These are phyloP conservation scores for Areca catechu DNA, from an alignment of 176 grass and related monocot genomes.

Conservation along the genomic window DNA sequence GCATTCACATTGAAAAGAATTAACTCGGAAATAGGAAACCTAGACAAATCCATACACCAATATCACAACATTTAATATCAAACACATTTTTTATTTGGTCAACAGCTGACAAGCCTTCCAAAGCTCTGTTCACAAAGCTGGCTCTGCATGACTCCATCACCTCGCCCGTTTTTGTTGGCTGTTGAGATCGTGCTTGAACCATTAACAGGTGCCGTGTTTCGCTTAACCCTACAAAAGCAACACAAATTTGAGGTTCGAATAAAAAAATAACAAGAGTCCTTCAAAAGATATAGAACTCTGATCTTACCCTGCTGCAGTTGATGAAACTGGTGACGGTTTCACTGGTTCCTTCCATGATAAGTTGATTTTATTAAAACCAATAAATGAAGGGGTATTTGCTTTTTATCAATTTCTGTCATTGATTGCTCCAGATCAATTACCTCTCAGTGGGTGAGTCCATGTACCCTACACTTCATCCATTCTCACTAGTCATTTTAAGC, in stretches of 20 bases:
- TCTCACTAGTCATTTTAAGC: no score
- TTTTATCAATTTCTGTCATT: no score
- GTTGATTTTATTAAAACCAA: slow-evolving; percentile 74
- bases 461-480: no score
- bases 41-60: no score
- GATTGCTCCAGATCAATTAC: no score
- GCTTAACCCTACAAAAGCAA: slow-evolving; percentile 47
- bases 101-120: slow-evolving; percentile 83
- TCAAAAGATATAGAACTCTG: background rate
- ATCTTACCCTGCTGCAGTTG: slow-evolving; percentile 38
- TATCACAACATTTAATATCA: no score
- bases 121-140: slow-evolving; percentile 86
- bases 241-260: slow-evolving; percentile 1
- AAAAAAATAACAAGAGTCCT: slow-evolving; percentile 12
- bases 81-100: no score
- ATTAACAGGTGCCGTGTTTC: slow-evolving; percentile 38
- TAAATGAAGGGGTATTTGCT: slow-evolving; percentile 75
- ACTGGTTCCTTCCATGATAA: slow-evolving; percentile 79
- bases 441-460: no score
- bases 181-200: slow-evolving; percentile 28
- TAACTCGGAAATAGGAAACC: no score
- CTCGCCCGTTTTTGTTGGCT: slow-evolving; percentile 60
- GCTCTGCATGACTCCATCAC: slow-evolving; percentile 39
- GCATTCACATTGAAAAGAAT: no score
- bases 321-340: slow-evolving; percentile 47